These are phyloP conservation scores for Penicillium sp. DNA, from an alignment of 2,329 filamentous ascomycete genomes.

Conservation along the genomic window DNA sequence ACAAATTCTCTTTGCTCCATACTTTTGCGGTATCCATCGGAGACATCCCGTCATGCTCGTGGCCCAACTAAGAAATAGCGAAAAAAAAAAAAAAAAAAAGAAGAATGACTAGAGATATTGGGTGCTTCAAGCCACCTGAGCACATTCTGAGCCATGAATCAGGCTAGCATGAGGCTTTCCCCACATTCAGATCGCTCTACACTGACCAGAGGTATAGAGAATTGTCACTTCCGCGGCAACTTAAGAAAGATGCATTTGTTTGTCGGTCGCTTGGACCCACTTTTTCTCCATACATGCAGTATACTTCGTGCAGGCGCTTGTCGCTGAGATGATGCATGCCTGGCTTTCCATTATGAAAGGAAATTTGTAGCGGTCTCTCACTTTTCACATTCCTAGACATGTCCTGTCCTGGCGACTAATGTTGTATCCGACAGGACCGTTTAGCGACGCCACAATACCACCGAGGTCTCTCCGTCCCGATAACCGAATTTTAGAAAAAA, in stretches of 20 bases:
- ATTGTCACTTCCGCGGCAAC: neutral
- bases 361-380: neutral
- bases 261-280: neutral
- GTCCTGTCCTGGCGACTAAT: neutral
- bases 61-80: neutral
- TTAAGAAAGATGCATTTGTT: neutral
- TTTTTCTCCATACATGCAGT: neutral
- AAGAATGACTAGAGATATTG: neutral
- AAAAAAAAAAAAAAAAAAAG: no score
- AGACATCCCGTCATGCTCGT: neutral
- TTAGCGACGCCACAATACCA: slow-evolving; percentile 3
- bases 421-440: neutral
- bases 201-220: neutral
- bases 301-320: neutral
- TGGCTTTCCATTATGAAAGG: neutral
- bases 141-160: neutral
- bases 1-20: neutral
- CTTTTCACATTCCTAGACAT: neutral
- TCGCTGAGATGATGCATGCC: neutral
- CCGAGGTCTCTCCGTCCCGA: neutral
- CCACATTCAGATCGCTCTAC: neutral
- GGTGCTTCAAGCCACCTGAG: neutral
- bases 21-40: neutral
- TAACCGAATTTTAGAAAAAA: neutral
- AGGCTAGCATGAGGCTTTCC: no score